Percentiles rank a stretch among this genome's conserved stretches.
Conservation (phyloP, 2,329 filamentous ascomycete species). For the Monosporascus ibericus region DNA sequence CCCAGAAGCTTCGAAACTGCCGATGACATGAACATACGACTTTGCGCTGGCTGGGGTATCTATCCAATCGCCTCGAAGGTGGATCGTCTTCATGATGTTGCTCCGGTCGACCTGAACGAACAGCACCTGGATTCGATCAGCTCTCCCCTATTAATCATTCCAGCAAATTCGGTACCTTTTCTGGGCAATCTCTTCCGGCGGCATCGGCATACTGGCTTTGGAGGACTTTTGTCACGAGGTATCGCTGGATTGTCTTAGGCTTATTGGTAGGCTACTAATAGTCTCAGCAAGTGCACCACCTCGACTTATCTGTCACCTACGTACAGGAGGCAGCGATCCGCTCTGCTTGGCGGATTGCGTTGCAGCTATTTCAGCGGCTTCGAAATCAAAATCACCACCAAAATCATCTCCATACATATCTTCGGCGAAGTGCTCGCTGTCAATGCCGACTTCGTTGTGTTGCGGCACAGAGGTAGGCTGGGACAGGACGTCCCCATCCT, state of each 20-base stretch:
- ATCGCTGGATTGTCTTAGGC: conserved; percentile 75
- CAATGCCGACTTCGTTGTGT: conserved; percentile 5
- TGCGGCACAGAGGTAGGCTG: conserved; percentile 6
- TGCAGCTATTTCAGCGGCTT: conserved; percentile 66
- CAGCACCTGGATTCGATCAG: conserved; percentile 54
- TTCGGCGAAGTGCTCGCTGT: conserved; percentile 32
- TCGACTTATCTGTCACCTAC: conserved; percentile 33
- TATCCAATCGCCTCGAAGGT: conserved; percentile 79
- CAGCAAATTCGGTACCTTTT: conserved; percentile 57
- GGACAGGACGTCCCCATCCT: conserved; percentile 10
- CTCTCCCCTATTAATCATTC: conserved; percentile 3
- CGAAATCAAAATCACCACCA: conserved; percentile 67
- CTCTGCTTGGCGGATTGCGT: conserved; percentile 53
- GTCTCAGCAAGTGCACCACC: conserved; percentile 52
- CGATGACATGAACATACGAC: conserved; percentile 81
- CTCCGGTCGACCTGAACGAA: conserved; percentile 74
- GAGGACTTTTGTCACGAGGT: conserved; percentile 70
- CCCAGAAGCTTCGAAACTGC: conserved; percentile 62
- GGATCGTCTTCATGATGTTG: conserved; percentile 59
- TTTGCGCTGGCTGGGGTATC: conserved; percentile 70
- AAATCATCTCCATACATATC: conserved; percentile 65
- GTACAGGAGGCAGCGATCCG: conserved; percentile 42
- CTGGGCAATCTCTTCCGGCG: conserved; percentile 51
- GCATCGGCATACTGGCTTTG: conserved; percentile 62
- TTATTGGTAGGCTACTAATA: conserved; percentile 59